Percentiles rank a stretch among this genome's conserved stretches.
phyloP scores from a whole-genome alignment of 257 asterid species.

The Petunia axillaris region DNA sequence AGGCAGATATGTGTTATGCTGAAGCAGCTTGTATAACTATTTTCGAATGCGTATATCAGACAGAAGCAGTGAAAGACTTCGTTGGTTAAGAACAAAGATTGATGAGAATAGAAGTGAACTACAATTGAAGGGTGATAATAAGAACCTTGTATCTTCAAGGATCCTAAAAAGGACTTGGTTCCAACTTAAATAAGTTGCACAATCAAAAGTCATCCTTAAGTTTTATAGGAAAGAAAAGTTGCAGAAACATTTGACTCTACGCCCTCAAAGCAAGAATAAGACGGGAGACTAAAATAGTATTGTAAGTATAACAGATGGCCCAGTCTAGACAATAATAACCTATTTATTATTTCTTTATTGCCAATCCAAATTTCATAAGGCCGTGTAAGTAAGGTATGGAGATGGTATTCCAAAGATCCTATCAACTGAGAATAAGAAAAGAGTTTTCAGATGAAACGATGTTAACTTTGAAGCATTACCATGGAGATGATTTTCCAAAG shows the following conservation, averaged over 20 bases:
- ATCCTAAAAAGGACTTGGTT: conserved; percentile 3
- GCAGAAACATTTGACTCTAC: neutral
- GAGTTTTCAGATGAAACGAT: too few species aligned
- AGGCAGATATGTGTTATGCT: neutral
- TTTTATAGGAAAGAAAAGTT: neutral
- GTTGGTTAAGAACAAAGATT: neutral
- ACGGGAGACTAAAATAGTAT: neutral
- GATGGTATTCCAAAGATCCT: neutral
- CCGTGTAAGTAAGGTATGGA: neutral
- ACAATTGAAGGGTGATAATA: neutral
- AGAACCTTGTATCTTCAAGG: neutral
- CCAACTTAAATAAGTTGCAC: conserved; percentile 2
- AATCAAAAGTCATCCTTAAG: neutral
- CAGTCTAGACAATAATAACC: neutral
- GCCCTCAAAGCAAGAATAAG: neutral
- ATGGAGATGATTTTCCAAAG: conserved; percentile 54
- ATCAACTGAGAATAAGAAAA: neutral
- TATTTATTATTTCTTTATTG: neutral
- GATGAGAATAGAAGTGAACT: neutral
- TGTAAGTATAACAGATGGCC: neutral
- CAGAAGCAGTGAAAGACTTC: conserved; percentile 6
- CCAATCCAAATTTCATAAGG: neutral
- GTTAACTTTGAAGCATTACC: conserved; percentile 35
- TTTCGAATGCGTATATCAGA: neutral
- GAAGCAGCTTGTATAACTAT: neutral